Evolutionary conservation across 1,284 basidiomycete genomes (phyloP), one percentile per base, ranked within the genome.

Genomic region (Dichomitus squalens): DNA sequence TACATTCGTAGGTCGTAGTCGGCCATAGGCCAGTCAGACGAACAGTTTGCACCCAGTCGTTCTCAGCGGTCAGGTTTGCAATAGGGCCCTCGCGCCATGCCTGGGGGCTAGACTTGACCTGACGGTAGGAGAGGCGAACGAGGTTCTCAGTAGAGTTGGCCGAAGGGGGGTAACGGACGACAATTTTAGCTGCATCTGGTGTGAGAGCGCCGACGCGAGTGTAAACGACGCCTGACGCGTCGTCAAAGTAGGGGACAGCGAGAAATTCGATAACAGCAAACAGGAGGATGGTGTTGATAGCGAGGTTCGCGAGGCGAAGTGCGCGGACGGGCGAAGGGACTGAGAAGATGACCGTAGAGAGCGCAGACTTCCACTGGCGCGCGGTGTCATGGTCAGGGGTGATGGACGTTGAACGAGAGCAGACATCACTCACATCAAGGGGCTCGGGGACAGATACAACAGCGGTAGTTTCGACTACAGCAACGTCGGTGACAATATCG

Each of bases 1-100:
- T 58, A 89, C 88, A 92, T 76, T 93, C 87, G 67, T 93, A 93
- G 8, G 75, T 70, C 2, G 87, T 90, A 49, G 77, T 80, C 0
- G 90, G 88, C 85, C 85, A 90, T 2, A 93, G 78, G 20, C 83
- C 80, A 20, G 72, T 66, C 36, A 93, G 66, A 49, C 73, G 77
- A 11, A 80, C 81, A 0, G 85, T 85, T 40, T 76, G 77, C 2
- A 85, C 83, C 88, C 88, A 93, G 68, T 93, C 90, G 20, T 72
- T 69, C 11, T 79, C 77, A 33, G 75, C 69, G 0, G 69, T 67
- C 46, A 87, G 72, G 20, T 71, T 70, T 14, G 86, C 63, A 27
- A 69, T 31, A 4, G 86, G 85, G 2, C 87, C 87, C 39, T 78
- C 75, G 51, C 73, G 77, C 87, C 86, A 88, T 21, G 64, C 38